Evolutionary conservation across 1,139 yeast species (phyloP), one percentile per base, ranked within the genome.

Genomic region (Trichomonascaceae sp.): DNA sequence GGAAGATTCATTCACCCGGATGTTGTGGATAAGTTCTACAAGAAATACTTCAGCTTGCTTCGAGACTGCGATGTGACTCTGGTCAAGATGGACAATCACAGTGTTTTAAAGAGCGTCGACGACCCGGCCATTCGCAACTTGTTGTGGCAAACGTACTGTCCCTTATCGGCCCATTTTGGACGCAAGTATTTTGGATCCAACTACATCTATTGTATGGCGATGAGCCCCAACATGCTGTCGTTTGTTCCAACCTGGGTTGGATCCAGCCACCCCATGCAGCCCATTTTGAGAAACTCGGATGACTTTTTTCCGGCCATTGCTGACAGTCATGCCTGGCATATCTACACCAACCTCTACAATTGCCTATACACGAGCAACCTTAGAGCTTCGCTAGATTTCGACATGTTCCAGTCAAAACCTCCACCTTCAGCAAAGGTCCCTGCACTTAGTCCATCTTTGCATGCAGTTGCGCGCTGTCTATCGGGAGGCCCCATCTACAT

Each of bases 401-500:
- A 54, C 38, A 54, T 54, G 58, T 54, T 54, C 35, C 55, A 50
- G 35, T 43, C 58, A 4, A 37, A 37, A 20, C 30, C 30, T 4
- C 33, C 33, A 14, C 29, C 31, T 9, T 33, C 35, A 13, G 13
- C 27, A 16, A 26, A 34, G 20, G 38, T 29, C 31, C 39, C 52
- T 2, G 6, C 23, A 8, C 6, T 8, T 20, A 8, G 11, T 20
- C 9, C 23, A 20, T 26, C 38, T n/a, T 41, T 47, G 30, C 58
- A 53, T 37, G 56, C 57, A 4, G 51, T 47, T 3, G 45, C 53
- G 17, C 35, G 58, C 30, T 41, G 48, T n/a, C 30, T 53, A 11
- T 50, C 56, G 13, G 57, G 58, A 3, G 56, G 57, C 4, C 58
- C 58, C 6, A 42, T 53, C 13, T 47, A 46, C 30, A 39, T 53